Evolutionary conservation across 2,329 filamentous ascomycete species (phyloP), one percentile per base, ranked within the genome.

Genomic region (Escovopsis sp.): DNA sequence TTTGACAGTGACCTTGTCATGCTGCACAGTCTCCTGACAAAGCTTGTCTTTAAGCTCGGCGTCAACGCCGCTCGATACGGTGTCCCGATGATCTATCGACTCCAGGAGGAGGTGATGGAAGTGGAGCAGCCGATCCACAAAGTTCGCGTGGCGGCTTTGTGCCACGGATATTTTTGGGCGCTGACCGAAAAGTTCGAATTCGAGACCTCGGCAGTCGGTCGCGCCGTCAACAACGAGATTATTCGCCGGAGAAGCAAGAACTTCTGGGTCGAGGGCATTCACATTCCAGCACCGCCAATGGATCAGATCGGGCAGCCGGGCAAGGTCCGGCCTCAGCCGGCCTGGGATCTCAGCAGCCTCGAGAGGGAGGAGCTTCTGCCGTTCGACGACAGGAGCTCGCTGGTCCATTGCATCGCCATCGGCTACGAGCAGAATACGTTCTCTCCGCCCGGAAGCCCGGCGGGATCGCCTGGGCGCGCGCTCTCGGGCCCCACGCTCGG

Each of bases 81-180:
- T 1, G 62, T 95, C 33, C 86, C 88, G 2, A 94, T 95, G 87
- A 73, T 94, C 10, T 78, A 93, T 59, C 76, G 82, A 38, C 70
- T 96, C 1, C 88, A 95, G 58, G 85, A 94, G 53, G 85, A 91
- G 48, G 82, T 91, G 30, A 70, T 76, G 43, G 72, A 75, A 7
- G 68, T 79, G 3, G 76, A 80, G 38, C 72, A 73, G 23, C 77
- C 82, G 0, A 59, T 76, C 36, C 73, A 80, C 28, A 91, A 89
- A 56, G 75, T 94, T 34, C 81, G 85, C 36, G 68, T 93, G 36
- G 86, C 84, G 28, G 87, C 83, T 55, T 66, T 96, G 44, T 85
- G 89, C 40, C 85, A 94, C 55, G 88, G 86, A 8, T 95, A 95
- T 59, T 78, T 95, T 45, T 89, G 84, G 81, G 74, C 77, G 1